Evolutionary conservation across 2,329 filamentous ascomycete species (phyloP).

Genomic region (Paraphaeosphaeria minitans): DNA sequence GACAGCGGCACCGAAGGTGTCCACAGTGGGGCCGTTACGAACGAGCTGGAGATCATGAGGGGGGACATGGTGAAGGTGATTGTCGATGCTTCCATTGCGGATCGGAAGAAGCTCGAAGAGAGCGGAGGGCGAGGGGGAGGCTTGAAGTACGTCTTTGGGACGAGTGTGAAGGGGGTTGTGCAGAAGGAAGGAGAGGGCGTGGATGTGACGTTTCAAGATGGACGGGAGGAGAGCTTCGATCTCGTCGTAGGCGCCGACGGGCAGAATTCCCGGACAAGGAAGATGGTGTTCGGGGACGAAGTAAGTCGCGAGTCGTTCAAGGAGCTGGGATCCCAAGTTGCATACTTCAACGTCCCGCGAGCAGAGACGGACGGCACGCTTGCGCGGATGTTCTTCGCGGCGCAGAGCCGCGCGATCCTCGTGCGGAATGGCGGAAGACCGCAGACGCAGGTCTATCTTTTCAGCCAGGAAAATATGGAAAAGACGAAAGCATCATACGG

Average conservation of each 20-base stretch:
- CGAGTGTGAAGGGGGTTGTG: conserved; percentile 28
- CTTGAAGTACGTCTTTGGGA: conserved; percentile 39
- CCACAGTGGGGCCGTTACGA: conserved; percentile 25
- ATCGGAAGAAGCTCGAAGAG: conserved; percentile 35
- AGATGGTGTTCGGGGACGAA: conserved; percentile 9
- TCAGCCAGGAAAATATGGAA: conserved; percentile 29
- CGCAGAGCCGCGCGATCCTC: conserved; percentile 46
- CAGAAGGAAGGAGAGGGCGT: conserved; percentile 40
- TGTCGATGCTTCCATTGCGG: conserved; percentile 51
- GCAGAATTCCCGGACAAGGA: conserved; percentile 52
- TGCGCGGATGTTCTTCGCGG: conserved; percentile 43
- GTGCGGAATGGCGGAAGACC: conserved; percentile 48
- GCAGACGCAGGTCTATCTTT: conserved; percentile 48
- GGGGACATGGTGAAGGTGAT: conserved; percentile 58
- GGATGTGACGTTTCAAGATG: conserved; percentile 51
- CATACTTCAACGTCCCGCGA: conserved; percentile 45
- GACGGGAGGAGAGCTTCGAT: conserved; percentile 52
- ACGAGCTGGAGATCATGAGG: conserved; percentile 55
- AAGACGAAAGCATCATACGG: conserved; percentile 27
- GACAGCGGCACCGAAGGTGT: conserved; percentile 37
- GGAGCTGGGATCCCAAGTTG: conserved; percentile 31
- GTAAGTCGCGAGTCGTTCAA: conserved; percentile 19
- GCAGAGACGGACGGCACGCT: conserved; percentile 41
- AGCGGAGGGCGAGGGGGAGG: conserved; percentile 23
- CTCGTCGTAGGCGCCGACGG: conserved; percentile 62